Base-by-base conservation (phyloP, 768 basidiomycete genomes). In the Rhodotorula graminis region DNA sequence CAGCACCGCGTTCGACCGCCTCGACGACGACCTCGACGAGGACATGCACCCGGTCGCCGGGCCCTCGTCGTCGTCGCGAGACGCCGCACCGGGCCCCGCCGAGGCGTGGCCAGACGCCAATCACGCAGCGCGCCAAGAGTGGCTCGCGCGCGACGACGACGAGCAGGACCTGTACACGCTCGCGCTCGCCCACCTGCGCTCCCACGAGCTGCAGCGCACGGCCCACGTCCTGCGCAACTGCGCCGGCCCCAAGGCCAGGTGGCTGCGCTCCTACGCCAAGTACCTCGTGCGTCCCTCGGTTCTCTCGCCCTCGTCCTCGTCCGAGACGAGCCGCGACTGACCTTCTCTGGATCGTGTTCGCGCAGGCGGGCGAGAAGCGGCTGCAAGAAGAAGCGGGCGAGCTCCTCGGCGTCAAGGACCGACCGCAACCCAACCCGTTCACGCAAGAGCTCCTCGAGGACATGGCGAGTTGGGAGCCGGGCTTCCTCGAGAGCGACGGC, bases 311-410 rank as follows among this genome's bases (percentile, higher is more conserved):
- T 9, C 9, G 37, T 37, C 37, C 37, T 37, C 37, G 37, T 5
- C 3, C 33, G 29, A 42, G 11, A 14, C 33, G 56, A n/a, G 5
- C 23, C 47, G 1, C 12, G 16, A 9, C 50, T 52, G 29, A 25
- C 25, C 25, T 31, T 27, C 47, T 25, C 12, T 6, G 8, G 44
- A 46, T 6, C 44, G 37, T 46, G 18, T 2, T 27, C 58, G 33
- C 23, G 71, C 76, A 95, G 93, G 88, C 89, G 21, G 87, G 87
- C 69, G 94, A 97, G 83, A 89, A 89, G 78, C 87, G 87, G 75
- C 88, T 91, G 1, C 85, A 90, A 77, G 85, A 90, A 77, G 91
- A 90, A 14, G 64, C 81, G 37, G 79, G 81, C 33, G 92, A 82
- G 88, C 88, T 82, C 83, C 89, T 76, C 86, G 90, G 91, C 89